phyloP scores from a whole-genome alignment of 176 grass and related monocot species.

The Melocanna baccifera region DNA sequence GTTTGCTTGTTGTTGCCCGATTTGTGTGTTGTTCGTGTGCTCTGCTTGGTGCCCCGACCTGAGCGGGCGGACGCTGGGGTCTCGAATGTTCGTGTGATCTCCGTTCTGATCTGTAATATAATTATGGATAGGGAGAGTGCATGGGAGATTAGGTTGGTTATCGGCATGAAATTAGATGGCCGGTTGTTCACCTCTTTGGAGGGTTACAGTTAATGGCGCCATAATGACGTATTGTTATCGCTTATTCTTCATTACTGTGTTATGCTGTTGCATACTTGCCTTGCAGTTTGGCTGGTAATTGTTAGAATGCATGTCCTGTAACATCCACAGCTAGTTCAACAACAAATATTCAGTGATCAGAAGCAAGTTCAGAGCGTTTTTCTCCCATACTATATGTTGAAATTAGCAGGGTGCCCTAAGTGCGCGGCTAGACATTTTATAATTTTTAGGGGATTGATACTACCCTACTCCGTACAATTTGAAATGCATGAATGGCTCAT shows the following conservation, averaged over 20 bases:
- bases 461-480: too few species aligned
- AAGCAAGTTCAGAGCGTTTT: slow-evolving; percentile 37
- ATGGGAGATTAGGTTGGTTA: neutral
- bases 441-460: too few species aligned
- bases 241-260: neutral
- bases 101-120: neutral
- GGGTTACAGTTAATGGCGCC: neutral
- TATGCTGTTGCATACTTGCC: neutral
- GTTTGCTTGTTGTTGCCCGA: neutral
- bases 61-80: neutral
- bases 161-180: neutral
- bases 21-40: neutral
- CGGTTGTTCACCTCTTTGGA: neutral
- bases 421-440: too few species aligned
- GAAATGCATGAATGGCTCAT: too few species aligned
- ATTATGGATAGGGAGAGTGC: neutral
- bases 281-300: neutral
- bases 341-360: slow-evolving; percentile 53
- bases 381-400: slow-evolving; percentile 50
- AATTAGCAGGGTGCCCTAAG: too few species aligned
- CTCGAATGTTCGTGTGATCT: neutral
- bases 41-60: slow-evolving; percentile 11
- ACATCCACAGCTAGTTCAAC: slow-evolving; percentile 45
- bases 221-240: neutral
- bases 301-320: neutral